A percentile compares a stretch with the other conserved stretches of the same genome.
phyloP scores from a whole-genome alignment of 768 basidiomycete genomes.

The Melanogaster broomeanus region DNA sequence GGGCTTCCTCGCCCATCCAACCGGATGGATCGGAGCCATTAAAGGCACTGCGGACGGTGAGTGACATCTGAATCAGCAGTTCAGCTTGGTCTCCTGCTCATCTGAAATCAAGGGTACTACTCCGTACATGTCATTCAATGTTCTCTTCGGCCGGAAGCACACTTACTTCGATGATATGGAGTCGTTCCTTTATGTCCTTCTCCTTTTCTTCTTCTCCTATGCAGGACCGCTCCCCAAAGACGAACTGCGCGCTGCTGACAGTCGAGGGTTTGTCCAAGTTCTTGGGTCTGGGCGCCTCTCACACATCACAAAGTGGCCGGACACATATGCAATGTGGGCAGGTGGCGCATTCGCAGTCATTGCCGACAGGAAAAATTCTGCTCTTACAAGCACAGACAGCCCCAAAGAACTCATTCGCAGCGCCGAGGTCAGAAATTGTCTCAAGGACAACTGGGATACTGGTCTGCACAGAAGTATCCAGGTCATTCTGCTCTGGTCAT shows the following conservation, averaged over 20 bases:
- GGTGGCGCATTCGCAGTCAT: background rate
- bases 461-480: no score
- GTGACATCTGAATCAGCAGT: background rate
- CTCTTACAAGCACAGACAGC: background rate
- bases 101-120: constrained; percentile 1
- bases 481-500: no score
- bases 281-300: background rate
- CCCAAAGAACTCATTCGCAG: no score
- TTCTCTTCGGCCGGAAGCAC: background rate
- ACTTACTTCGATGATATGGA: constrained; percentile 2
- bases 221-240: background rate
- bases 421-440: no score
- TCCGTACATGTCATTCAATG: constrained; percentile 7
- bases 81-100: background rate
- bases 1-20: no score
- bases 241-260: background rate
- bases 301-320: background rate
- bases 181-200: constrained; percentile 3
- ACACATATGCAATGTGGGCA: background rate
- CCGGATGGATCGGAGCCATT: background rate
- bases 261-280: background rate
- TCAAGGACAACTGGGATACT: no score
- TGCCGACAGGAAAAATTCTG: background rate
- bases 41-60: constrained; percentile 1
- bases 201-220: constrained; percentile 4